Percentiles rank a stretch among this genome's conserved stretches.
Evolutionary conservation across 371 early-diverging fungal species (phyloP).

Genomic region (Mortierella sp.): DNA sequence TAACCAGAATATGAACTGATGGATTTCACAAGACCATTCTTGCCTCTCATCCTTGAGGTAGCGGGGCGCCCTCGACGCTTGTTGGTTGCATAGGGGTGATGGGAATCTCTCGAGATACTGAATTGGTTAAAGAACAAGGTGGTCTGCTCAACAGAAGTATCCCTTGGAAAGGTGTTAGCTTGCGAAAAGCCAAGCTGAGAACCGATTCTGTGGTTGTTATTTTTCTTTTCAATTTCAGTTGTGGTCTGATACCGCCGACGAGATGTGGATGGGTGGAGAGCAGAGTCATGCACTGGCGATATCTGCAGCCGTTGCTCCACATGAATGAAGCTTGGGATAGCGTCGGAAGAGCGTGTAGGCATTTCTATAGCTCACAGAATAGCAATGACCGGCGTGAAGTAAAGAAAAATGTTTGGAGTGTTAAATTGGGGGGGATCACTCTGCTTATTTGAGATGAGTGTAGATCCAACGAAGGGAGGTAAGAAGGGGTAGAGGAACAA

Average conservation of each 20-base stretch:
- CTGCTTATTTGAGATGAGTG: not conserved
- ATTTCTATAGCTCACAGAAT: constrained; percentile 5
- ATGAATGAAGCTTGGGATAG: constrained; percentile 41
- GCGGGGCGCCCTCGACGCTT: constrained; percentile 34
- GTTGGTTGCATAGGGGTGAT: constrained; percentile 6
- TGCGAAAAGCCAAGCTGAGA: not conserved
- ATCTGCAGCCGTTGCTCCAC: constrained; percentile 19
- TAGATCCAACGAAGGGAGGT: not conserved
- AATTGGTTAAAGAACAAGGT: constrained; percentile 21
- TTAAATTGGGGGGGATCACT: not conserved
- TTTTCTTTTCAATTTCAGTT: not conserved
- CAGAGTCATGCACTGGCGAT: not conserved
- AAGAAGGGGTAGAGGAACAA: not conserved
- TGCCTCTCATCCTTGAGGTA: constrained; percentile 33
- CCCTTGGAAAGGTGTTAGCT: not conserved
- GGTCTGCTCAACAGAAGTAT: constrained; percentile 7
- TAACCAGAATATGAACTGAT: constrained; percentile 4
- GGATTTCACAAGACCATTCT: constrained; percentile 26
- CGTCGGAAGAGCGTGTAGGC: constrained; percentile 13
- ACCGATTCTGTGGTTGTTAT: not conserved
- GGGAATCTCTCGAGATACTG: constrained; percentile 17
- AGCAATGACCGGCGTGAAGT: not conserved
- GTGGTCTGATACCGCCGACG: not conserved
- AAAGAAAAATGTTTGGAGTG: not conserved
- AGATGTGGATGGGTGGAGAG: not conserved